Conservation (phyloP, 1,139 yeast species). For the Blastobotrys aristatus region DNA sequence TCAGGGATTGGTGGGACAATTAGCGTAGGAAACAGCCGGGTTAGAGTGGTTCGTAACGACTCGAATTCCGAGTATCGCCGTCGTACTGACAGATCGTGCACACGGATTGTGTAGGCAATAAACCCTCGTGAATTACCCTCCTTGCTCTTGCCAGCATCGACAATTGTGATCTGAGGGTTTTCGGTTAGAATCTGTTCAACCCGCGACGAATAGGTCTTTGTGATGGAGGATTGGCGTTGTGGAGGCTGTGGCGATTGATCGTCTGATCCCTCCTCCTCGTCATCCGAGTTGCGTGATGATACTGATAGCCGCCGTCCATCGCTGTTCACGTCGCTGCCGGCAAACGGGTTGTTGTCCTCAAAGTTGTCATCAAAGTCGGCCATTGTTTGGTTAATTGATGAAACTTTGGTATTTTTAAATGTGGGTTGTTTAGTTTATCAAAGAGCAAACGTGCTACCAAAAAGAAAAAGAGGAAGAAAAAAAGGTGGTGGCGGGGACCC, state of each 20-base stretch:
- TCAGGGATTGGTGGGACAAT: slow-evolving; percentile 95
- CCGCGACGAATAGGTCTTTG: slow-evolving; percentile 31
- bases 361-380: slow-evolving; percentile 38
- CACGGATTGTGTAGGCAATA: slow-evolving; percentile 72
- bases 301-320: slow-evolving; percentile 13
- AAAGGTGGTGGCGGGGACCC: too few species aligned
- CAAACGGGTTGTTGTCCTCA: slow-evolving; percentile 43
- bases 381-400: slow-evolving; percentile 20
- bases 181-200: slow-evolving; percentile 36
- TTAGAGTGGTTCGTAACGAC: slow-evolving; percentile 62
- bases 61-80: slow-evolving; percentile 93
- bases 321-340: slow-evolving; percentile 32
- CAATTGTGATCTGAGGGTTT: slow-evolving; percentile 46
- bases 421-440: too few species aligned
- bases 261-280: background rate
- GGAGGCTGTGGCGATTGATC: background rate
- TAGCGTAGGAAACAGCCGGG: slow-evolving; percentile 72
- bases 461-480: too few species aligned
- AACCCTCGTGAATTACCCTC: slow-evolving; percentile 72
- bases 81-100: slow-evolving; percentile 56
- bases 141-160: slow-evolving; percentile 72
- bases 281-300: slow-evolving; percentile 6
- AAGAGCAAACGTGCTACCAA: too few species aligned
- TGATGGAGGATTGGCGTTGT: slow-evolving; percentile 5
- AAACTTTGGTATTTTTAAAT: background rate